A percentile compares a stretch with the other conserved stretches of the same genome.
These are phyloP conservation scores for Hortiboletus campestris DNA, from an alignment of 768 basidiomycete genomes.

Conservation along the genomic window DNA sequence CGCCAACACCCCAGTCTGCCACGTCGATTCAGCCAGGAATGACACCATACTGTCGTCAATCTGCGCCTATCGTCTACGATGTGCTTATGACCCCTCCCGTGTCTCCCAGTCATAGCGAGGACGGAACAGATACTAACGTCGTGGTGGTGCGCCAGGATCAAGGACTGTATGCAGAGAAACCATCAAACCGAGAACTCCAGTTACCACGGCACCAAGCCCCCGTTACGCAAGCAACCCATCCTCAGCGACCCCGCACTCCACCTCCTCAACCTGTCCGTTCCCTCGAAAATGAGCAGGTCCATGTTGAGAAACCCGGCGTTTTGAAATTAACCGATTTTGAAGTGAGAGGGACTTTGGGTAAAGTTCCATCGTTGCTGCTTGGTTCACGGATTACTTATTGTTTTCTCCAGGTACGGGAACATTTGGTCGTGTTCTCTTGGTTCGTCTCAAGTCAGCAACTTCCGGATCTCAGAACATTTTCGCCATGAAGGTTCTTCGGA, in stretches of 20 bases:
- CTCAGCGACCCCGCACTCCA: slow-evolving; percentile 20
- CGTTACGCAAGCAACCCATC: slow-evolving; percentile 4
- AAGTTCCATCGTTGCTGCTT: slow-evolving; percentile 18
- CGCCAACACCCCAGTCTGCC: slow-evolving; percentile 19
- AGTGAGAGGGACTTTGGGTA: slow-evolving; percentile 75
- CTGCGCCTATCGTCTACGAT: slow-evolving; percentile 45
- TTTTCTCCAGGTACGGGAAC: slow-evolving; percentile 82
- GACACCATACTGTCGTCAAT: slow-evolving; percentile 33
- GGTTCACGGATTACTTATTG: slow-evolving; percentile 1
- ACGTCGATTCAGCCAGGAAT: slow-evolving; percentile 12
- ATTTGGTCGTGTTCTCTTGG: slow-evolving; percentile 90
- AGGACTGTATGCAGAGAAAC: slow-evolving; percentile 7
- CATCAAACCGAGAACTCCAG: slow-evolving; percentile 8
- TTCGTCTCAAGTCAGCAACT: slow-evolving; percentile 65
- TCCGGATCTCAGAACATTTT: slow-evolving; percentile 50
- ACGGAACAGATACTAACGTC: slow-evolving; percentile 23
- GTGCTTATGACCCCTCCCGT: slow-evolving; percentile 72
- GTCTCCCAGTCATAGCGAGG: slow-evolving; percentile 55
- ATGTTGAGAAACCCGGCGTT: slow-evolving; percentile 52
- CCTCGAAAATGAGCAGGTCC: slow-evolving; percentile 70
- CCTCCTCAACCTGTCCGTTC: slow-evolving; percentile 47
- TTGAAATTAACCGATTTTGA: slow-evolving; percentile 77
- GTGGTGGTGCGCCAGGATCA: slow-evolving; percentile 16
- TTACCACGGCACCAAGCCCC: slow-evolving; percentile 2
- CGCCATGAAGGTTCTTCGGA: slow-evolving; percentile 87